These are phyloP conservation scores for Fusarium verrucosum DNA, from an alignment of 2,329 filamentous ascomycete genomes.

Conservation along the genomic window DNA sequence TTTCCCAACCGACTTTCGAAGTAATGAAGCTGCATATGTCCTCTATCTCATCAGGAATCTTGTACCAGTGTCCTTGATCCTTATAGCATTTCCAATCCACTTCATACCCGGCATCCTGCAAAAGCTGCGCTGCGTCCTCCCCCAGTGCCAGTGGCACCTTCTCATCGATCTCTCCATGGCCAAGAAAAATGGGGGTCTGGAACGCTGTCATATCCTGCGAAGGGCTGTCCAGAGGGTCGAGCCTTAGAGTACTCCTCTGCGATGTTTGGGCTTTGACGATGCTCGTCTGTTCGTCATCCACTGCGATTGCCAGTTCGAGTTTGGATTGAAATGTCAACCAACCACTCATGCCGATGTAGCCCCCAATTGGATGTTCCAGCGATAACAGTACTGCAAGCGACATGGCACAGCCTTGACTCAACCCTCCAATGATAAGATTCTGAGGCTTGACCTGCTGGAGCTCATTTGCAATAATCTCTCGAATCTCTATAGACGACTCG, in stretches of 20 bases:
- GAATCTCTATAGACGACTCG: background rate
- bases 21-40: too few relatives aligned
- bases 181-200: background rate
- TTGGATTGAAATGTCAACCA: background rate
- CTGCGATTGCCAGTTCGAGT: background rate
- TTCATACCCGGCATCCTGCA: accelerated
- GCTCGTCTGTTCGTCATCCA: background rate
- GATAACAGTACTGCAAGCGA: background rate
- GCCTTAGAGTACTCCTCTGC: background rate
- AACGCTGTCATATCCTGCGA: background rate
- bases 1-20: too few relatives aligned
- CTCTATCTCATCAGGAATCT: background rate
- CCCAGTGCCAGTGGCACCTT: accelerated
- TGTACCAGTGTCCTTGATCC: background rate
- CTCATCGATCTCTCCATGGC: background rate
- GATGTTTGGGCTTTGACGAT: background rate
- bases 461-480: background rate
- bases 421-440: background rate
- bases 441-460: background rate
- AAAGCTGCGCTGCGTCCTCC: accelerated
- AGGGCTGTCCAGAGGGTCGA: background rate
- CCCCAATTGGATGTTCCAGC: background rate
- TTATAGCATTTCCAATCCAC: background rate
- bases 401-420: background rate
- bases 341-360: background rate